Evolutionary conservation across 441 rosid genomes (phyloP).

Genomic region (Francoa sonchifolia): DNA sequence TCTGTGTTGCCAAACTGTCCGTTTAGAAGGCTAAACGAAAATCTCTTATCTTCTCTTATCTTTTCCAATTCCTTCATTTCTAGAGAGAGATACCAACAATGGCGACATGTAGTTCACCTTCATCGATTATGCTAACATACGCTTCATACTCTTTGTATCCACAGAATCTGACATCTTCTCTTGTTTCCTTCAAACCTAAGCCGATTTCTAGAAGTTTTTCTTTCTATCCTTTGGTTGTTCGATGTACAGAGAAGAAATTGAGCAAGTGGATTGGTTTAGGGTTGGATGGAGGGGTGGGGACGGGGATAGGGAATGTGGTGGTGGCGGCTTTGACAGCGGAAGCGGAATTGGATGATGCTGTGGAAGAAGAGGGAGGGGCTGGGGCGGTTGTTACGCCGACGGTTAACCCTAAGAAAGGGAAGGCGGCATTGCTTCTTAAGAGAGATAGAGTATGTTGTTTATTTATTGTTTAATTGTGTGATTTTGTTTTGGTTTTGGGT

Average conservation of each 20-base stretch:
- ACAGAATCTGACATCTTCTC: slow-evolving; percentile 36
- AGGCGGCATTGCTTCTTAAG: slow-evolving; percentile 72
- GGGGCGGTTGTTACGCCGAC: slow-evolving; percentile 26
- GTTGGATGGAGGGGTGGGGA: slow-evolving; percentile 16
- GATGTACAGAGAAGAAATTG: slow-evolving; percentile 10
- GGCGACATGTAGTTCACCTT: slow-evolving; percentile 34
- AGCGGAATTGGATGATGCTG: slow-evolving; percentile 43
- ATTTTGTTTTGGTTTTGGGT: not conserved
- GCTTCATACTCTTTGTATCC: slow-evolving; percentile 32
- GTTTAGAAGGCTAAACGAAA: too few species aligned
- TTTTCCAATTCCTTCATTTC: too few species aligned
- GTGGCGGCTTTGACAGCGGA: slow-evolving; percentile 44
- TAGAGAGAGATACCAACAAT: slow-evolving; percentile 13
- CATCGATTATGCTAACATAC: slow-evolving; percentile 42
- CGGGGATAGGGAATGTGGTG: slow-evolving; percentile 16
- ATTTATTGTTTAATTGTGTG: not conserved
- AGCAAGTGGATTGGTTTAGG: slow-evolving; percentile 17
- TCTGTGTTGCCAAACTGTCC: too few species aligned
- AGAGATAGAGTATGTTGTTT: slow-evolving; percentile 67
- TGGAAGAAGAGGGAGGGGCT: slow-evolving; percentile 23
- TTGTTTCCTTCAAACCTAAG: slow-evolving; percentile 43
- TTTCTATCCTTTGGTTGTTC: slow-evolving; percentile 28
- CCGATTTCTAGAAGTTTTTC: slow-evolving; percentile 12
- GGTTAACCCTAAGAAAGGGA: slow-evolving; percentile 71
- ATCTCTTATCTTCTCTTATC: not conserved